These are phyloP conservation scores for Apiotrichum gamsii DNA, from an alignment of 1,284 basidiomycete genomes.

Conservation along the genomic window DNA sequence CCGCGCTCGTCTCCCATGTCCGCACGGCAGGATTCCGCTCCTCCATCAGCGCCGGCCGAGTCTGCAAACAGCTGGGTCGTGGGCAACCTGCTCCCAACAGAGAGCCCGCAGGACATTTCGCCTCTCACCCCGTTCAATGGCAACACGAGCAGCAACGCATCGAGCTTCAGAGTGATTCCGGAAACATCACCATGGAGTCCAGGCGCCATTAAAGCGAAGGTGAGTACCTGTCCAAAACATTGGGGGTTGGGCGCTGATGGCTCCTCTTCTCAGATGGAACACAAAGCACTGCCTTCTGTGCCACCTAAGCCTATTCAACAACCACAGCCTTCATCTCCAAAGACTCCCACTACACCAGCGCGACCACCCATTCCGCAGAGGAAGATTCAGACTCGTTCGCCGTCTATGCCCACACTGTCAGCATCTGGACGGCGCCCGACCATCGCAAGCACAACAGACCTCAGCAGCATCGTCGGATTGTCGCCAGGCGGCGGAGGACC, in stretches of 20 bases:
- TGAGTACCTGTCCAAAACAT: no score
- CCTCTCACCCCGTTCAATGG: background rate
- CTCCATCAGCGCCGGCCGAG: conserved; percentile 20
- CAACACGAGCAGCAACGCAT: no score
- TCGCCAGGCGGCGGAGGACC: no score
- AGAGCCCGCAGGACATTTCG: background rate
- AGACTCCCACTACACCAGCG: conserved; percentile 6
- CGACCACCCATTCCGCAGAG: background rate
- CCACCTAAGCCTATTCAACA: background rate
- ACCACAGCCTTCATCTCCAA: conserved; percentile 4
- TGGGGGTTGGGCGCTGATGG: no score
- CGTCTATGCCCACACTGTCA: conserved; percentile 7
- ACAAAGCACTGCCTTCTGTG: background rate
- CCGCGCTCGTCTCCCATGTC: conserved; percentile 21
- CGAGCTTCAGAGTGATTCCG: no score
- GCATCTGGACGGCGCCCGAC: no score
- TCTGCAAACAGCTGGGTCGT: conserved; percentile 14
- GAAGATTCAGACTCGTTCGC: conserved; percentile 6
- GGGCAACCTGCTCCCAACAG: background rate
- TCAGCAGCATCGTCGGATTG: no score
- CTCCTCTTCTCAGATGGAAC: no score
- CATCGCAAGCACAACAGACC: no score
- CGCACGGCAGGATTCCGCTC: conserved; percentile 33
- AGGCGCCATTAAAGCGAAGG: no score
- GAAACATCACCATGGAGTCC: no score